Evolutionary conservation across 192 early-diverging fungal genomes (phyloP), one percentile per base, ranked within the genome.

Genomic region (Dissophora globulifera): DNA sequence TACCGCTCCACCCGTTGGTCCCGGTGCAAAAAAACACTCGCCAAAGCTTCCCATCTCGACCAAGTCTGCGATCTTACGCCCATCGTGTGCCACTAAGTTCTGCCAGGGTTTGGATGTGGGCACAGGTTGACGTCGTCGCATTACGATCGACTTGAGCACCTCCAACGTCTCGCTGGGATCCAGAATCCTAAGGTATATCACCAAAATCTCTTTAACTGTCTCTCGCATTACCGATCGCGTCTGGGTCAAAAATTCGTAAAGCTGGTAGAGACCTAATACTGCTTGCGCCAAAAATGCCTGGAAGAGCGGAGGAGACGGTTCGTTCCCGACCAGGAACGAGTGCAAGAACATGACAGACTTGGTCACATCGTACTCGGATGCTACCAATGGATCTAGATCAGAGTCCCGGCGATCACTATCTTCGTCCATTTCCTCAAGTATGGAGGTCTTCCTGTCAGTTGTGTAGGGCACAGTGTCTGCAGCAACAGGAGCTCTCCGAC

Each of bases 231-330:
- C 52, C n/a, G 72, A 79, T 27, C 83, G 83, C 7, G 74, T 41
- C 45, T 78, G 57, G 33, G 54, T 30, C 23, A 82, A 78, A n/a
- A 72, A 87, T 38, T 83, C 80, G 52, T 84, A 86, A 35, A 88
- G 74, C 43, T 88, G 81, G 53, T 91, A 85, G 0, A 91, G 74
- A 16, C 86, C 81, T 22, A 80, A 71, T 42, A 88, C 78, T 1
- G 81, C 67, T 8, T 85, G 80, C 0, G 67, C 68, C 22, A 91
- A 67, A 30, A 93, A 84, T 4, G 75, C 69, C 27, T 85, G 80
- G 29, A 91, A 81, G 38, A 92, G 55, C 31, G 57, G 50, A 19
- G 85, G 82, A 0, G 88, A 85, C 4, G 91, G 87, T 49, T 88
- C 85, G 23, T 87, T 87, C 22, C 81, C 83, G 3, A 88, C 81